phyloP scores from a whole-genome alignment of 2,329 filamentous ascomycete genomes.

The Stromatinia cepivora region DNA sequence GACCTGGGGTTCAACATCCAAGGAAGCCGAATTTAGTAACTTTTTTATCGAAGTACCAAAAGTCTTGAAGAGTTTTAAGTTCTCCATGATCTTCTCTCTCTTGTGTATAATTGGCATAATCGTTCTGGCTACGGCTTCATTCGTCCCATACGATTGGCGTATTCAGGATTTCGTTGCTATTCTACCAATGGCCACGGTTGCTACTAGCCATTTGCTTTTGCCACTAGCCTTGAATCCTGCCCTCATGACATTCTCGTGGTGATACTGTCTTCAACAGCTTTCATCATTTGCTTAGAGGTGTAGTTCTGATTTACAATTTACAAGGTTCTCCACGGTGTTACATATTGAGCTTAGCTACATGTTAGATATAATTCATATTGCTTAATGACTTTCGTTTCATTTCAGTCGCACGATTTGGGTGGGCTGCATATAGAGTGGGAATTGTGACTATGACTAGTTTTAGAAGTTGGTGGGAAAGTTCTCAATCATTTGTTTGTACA shows the following conservation, averaged over 20 bases:
- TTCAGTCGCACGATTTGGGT: not conserved
- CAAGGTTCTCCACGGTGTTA: not conserved
- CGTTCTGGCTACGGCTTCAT: slow-evolving; percentile 59
- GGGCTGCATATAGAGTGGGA: not conserved
- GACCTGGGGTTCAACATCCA: slow-evolving; percentile 81
- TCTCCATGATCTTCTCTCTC: slow-evolving; percentile 42
- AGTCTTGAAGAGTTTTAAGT: slow-evolving; percentile 72
- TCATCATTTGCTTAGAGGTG: not conserved
- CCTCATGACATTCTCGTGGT: slow-evolving; percentile 78
- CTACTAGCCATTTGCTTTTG: slow-evolving; percentile 66
- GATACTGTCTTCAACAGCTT: not conserved
- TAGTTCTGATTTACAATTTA: not conserved
- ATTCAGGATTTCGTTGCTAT: slow-evolving; percentile 75
- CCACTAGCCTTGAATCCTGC: slow-evolving; percentile 76
- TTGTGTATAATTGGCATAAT: slow-evolving; percentile 61
- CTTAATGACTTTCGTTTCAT: not conserved
- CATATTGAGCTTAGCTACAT: not conserved
- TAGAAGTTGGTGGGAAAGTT: not conserved
- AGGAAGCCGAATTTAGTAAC: slow-evolving; percentile 77
- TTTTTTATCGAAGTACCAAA: slow-evolving; percentile 84
- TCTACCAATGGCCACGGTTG: slow-evolving; percentile 72
- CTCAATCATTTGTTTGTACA: not conserved
- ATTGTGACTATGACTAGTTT: not conserved
- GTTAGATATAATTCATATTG: not conserved
- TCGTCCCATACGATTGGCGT: slow-evolving; percentile 64